phyloP scores from a whole-genome alignment of 73 alveolate species.

The Paramecium sexaurelia region DNA sequence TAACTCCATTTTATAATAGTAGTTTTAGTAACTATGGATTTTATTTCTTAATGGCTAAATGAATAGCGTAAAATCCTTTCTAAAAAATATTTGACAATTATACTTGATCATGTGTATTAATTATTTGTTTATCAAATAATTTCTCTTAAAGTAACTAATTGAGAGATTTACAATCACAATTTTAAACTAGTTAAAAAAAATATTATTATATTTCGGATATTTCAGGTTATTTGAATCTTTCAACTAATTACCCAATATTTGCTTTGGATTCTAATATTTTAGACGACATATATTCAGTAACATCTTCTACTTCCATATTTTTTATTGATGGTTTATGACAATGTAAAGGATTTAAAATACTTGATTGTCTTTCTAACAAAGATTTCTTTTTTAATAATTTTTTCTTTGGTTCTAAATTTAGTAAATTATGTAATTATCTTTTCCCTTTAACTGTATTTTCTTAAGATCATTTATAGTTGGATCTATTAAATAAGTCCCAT shows the following conservation, averaged over 20 bases:
- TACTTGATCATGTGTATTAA: neutral
- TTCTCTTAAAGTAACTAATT: neutral
- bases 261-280: conserved; percentile 3
- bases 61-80: conserved; percentile 26
- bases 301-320: neutral
- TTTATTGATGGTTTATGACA: neutral
- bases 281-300: neutral
- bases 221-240: neutral
- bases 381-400: neutral
- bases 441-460: neutral
- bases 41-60: neutral
- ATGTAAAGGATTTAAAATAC: neutral
- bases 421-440: neutral
- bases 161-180: neutral
- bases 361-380: neutral
- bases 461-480: conserved; percentile 24
- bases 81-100: neutral
- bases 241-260: neutral
- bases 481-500: conserved; percentile 36
- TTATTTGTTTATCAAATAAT: neutral
- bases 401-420: neutral
- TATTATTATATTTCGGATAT: neutral
- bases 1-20: neutral
- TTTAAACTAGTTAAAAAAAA: neutral
- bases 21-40: neutral